Conservation (phyloP, 768 basidiomycete species). For the Amanita pallidorosea region DNA sequence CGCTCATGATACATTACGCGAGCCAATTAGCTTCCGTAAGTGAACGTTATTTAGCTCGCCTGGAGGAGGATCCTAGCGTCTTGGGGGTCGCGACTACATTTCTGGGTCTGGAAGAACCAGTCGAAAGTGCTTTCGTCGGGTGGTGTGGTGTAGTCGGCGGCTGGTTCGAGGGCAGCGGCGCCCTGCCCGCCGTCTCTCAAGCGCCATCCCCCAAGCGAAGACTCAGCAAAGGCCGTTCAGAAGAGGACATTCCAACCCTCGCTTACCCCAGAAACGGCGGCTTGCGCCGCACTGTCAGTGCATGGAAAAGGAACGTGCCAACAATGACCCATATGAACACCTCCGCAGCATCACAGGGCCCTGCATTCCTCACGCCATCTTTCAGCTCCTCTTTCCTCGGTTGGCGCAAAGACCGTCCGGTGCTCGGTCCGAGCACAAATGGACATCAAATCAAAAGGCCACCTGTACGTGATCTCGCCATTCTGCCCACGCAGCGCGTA, state of each 20-base stretch:
- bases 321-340: slow-evolving; percentile 7
- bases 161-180: slow-evolving; percentile 23
- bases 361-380: slow-evolving; percentile 2
- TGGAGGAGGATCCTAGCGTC: slow-evolving; percentile 51
- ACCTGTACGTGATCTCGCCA: slow-evolving; percentile 49
- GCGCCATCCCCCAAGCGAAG: slow-evolving; percentile 3
- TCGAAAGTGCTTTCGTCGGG: slow-evolving; percentile 44
- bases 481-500: slow-evolving; percentile 56
- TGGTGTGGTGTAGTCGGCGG: slow-evolving; percentile 50
- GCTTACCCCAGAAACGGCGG: not conserved
- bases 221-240: slow-evolving; percentile 5
- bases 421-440: not conserved
- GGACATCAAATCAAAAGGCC: slow-evolving; percentile 7
- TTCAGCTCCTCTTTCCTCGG: slow-evolving; percentile 7
- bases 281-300: slow-evolving; percentile 8
- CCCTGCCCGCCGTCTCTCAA: not conserved
- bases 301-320: slow-evolving; percentile 17
- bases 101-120: slow-evolving; percentile 35
- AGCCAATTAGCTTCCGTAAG: slow-evolving; percentile 41
- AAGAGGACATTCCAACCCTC: not conserved
- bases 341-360: not conserved
- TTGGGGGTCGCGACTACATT: slow-evolving; percentile 57
- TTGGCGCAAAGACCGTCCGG: slow-evolving; percentile 7
- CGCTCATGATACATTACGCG: slow-evolving; percentile 40
- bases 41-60: slow-evolving; percentile 33